Evolutionary conservation across 176 grass and related monocot genomes (phyloP).

Genomic region (Ananas comosus): DNA sequence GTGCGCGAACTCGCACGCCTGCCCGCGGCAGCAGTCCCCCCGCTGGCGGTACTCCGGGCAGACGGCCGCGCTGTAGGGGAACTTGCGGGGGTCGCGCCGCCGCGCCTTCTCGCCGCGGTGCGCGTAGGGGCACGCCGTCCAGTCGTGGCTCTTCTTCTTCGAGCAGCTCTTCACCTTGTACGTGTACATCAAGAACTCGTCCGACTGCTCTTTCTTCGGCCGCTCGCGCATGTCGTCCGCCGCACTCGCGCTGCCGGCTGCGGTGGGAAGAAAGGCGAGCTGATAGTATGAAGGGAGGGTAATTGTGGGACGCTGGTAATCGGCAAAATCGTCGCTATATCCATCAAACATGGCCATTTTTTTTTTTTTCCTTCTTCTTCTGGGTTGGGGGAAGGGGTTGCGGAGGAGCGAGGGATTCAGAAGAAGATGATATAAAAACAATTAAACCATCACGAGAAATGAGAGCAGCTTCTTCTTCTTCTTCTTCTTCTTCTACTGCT

Average conservation of each 20-base stretch:
- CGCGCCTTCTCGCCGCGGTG: constrained; percentile 22
- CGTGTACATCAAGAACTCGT: constrained; percentile 24
- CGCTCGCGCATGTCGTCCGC: background rate
- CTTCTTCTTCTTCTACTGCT: background rate
- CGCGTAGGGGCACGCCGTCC: constrained; percentile 10
- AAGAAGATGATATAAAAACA: background rate
- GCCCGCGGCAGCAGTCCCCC: constrained; percentile 13
- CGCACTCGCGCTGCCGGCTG: background rate
- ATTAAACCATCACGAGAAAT: background rate
- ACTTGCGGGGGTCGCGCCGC: constrained; percentile 19
- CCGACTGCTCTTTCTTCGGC: background rate
- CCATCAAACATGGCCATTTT: background rate
- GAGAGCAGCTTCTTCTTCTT: background rate
- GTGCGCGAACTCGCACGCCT: constrained; percentile 21
- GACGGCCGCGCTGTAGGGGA: constrained; percentile 12
- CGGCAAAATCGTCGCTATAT: background rate
- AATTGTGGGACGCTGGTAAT: background rate
- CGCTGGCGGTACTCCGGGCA: constrained; percentile 21
- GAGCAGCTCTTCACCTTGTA: constrained; percentile 20
- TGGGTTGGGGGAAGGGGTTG: background rate
- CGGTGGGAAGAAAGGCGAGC: background rate
- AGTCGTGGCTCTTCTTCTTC: constrained; percentile 15
- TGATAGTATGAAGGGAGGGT: background rate
- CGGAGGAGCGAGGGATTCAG: background rate
- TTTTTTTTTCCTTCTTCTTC: no score